These are phyloP conservation scores for Penicillium sp. DNA, from an alignment of 2,329 filamentous ascomycete species.

Conservation along the genomic window DNA sequence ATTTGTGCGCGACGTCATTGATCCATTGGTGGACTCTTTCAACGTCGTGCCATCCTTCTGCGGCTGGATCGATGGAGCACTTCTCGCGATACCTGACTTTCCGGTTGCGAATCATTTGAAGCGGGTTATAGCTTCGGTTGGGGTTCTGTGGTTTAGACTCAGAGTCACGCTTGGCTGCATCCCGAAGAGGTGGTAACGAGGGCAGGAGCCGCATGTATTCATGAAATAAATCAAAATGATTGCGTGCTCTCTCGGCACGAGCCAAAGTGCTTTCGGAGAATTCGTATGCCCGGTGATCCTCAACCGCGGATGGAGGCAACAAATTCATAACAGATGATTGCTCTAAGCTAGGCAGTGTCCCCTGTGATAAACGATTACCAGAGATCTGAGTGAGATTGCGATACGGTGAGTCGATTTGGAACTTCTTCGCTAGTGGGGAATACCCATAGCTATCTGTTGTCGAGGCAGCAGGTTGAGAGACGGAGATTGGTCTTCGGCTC, in stretches of 20 bases:
- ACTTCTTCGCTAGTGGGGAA: slow-evolving; percentile 11
- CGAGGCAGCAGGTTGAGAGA: slow-evolving; percentile 21
- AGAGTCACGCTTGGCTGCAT: slow-evolving; percentile 5
- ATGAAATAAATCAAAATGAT: slow-evolving; percentile 78
- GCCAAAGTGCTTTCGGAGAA: slow-evolving; percentile 78
- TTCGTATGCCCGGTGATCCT: slow-evolving; percentile 40
- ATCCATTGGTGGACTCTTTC: slow-evolving; percentile 73
- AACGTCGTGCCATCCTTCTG: slow-evolving; percentile 73
- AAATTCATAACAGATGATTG: slow-evolving; percentile 27
- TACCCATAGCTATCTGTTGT: slow-evolving; percentile 21
- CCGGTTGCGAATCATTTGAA: slow-evolving; percentile 89
- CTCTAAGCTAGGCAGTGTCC: slow-evolving; percentile 7
- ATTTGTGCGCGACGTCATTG: slow-evolving; percentile 59
- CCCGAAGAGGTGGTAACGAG: slow-evolving; percentile 66
- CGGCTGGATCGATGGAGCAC: slow-evolving; percentile 68
- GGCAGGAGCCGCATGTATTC: slow-evolving; percentile 81
- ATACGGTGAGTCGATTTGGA: slow-evolving; percentile 17
- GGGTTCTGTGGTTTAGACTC: slow-evolving; percentile 30
- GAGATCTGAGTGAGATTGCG: slow-evolving; percentile 25
- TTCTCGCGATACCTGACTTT: slow-evolving; percentile 79
- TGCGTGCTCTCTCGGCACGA: slow-evolving; percentile 78
- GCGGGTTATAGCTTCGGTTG: slow-evolving; percentile 77
- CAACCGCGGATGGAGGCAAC: slow-evolving; percentile 29
- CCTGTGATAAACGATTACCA: slow-evolving; percentile 20
- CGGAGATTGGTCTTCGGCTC: slow-evolving; percentile 34